Base-by-base conservation (phyloP, 2,329 filamentous ascomycete genomes). In the Lachnellula hyalina region DNA sequence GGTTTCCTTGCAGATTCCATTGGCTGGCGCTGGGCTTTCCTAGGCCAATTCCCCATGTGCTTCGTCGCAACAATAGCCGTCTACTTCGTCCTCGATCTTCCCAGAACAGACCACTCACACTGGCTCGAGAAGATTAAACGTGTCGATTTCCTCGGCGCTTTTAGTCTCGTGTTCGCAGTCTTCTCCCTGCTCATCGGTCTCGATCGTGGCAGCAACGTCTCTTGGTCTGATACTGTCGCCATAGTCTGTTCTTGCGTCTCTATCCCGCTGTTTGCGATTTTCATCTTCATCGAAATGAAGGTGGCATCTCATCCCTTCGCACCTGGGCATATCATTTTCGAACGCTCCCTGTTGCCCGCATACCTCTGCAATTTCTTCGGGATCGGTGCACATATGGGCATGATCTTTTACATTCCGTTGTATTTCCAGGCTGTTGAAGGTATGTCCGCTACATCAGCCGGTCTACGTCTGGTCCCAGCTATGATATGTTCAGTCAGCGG, bases 21-120 rank as follows among this genome's bases (percentile, higher is more conserved):
- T 50, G 86, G 87, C 35, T 91, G 88, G 88, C 75, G 88, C 61
- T 90, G 86, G 85, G 80, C 87, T 0, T 93, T 94, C 66, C 69
- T 89, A 12, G 77, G 77, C 2, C 89, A 93, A 67, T 80, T 82
- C 0, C 89, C 89, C 2, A 67, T 90, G 5, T 88, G 86, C 56
- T 67, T 85, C 7, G 49, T 85, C 2, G 87, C 88, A 1, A 82
- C 88, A 62, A 47, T 83, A 3, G 75, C 83, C 8, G 87, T 90
- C 15, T 77, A 77, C 48, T 65, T 83, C n/a, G 74, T 79, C 40
- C 77, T 92, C 12, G 71, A 86, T 48, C 71, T 89, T 0, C 86
- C 87, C 1, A 73, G 73, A 53, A 71, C 72, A 6, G 80, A 84
- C 40, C 74, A 81, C 53, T 74, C 75, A 9, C 78, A 87, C 68